Base-by-base conservation (phyloP, 345 rosid species). In the Durio zibethinus region DNA sequence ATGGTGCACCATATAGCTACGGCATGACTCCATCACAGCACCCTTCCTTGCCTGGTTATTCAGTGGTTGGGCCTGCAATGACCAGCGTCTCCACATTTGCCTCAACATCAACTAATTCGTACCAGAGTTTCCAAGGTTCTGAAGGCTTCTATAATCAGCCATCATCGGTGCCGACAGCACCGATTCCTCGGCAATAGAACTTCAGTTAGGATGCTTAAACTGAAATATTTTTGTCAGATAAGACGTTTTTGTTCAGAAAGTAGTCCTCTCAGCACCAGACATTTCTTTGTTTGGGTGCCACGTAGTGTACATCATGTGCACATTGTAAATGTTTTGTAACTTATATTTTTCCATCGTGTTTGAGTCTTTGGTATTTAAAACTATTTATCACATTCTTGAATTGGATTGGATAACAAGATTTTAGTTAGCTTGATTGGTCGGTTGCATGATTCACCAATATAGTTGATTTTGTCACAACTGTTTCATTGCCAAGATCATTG, bases 131-230 rank as follows among this genome's bases (percentile, higher is more conserved):
- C 80, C 92, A 87, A 40, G 90, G 93, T 50, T 87, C 93, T 40
- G 98, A 93, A 50, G 91, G 96, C 47, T 83, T 90, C 75, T 90
- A 92, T 75, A 84, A 81, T 80, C 92, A 88, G 73, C 85, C 84
- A n/a, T 63, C 94, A 29, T 84, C 94, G 5, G 66, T 89, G 80
- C 89, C 93, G 10, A 81, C 83, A 74, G 89, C 84, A 10, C 97
- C 98, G 11, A 79, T 93, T 70, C 83, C 93, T 56, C 86, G 94
- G 59, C 96, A 91, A 60, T 93, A 93, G 85, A 60, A 59, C 12
- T 45, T 62, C 23, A n/a, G 35, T 31, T 75, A 20, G 59, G 52
- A 62, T 21, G 59, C 70, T 45, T 18, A 61, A 1, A 38, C 16
- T 16, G 27, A 59, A 36, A 25, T 60, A 63, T 16, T 18, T 25